phyloP scores from a whole-genome alignment of 108 stramenopile species.

The Conticribra weissflogii region DNA sequence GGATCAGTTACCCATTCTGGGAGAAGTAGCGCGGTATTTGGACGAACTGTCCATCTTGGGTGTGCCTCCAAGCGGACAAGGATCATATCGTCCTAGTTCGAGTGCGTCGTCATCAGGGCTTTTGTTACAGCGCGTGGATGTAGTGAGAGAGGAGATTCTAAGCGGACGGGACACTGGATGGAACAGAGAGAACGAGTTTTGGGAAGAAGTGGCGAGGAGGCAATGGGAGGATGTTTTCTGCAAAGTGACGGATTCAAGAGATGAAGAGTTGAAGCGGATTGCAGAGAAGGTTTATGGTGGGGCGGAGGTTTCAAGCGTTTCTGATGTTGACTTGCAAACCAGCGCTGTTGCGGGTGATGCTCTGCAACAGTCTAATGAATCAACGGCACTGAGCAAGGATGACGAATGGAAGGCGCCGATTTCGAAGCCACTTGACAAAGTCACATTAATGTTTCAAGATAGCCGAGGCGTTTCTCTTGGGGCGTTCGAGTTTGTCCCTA shows the following conservation, averaged over 20 bases:
- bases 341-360: neutral
- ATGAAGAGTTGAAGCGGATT: slow-evolving; percentile 39
- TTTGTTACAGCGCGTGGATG: slow-evolving; percentile 56
- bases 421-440: slow-evolving; percentile 27
- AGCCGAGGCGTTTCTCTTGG: neutral
- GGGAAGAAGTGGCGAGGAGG: slow-evolving; percentile 17
- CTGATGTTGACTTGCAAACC: neutral
- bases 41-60: slow-evolving; percentile 82
- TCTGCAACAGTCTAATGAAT: neutral
- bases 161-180: neutral
- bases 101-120: slow-evolving; percentile 31
- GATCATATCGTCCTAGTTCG: slow-evolving; percentile 7
- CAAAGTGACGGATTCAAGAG: slow-evolving; percentile 42
- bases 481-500: slow-evolving; percentile 19
- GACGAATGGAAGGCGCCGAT: neutral
- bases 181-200: slow-evolving; percentile 1
- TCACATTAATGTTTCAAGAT: slow-evolving; percentile 6
- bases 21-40: slow-evolving; percentile 76
- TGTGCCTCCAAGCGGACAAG: slow-evolving; percentile 58
- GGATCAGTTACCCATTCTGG: slow-evolving; percentile 86
- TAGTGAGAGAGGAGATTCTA: slow-evolving; percentile 46
- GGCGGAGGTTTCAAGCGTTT: slow-evolving; percentile 14
- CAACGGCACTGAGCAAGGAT: neutral
- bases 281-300: slow-evolving; percentile 39
- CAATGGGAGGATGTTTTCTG: slow-evolving; percentile 52